Evolutionary conservation across 345 rosid species (phyloP).

Genomic region (Leavenworthia alabamica): DNA sequence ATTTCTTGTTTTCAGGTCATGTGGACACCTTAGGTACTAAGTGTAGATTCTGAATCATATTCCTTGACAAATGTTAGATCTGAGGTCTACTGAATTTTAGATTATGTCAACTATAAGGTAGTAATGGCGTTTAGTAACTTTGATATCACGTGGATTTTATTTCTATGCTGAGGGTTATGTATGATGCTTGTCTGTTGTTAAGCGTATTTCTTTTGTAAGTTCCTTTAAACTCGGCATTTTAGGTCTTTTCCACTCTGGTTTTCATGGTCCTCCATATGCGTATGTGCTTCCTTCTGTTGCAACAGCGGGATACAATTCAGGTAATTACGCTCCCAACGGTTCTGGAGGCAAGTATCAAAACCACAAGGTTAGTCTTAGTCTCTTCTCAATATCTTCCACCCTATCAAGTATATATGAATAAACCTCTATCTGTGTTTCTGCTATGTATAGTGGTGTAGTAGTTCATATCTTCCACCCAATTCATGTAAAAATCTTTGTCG

Average conservation of each 20-base stretch:
- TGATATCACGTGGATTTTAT: background rate
- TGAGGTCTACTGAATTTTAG: background rate
- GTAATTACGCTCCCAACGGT: constrained; percentile 66
- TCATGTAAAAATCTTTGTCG: background rate
- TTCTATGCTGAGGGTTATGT: background rate
- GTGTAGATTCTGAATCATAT: background rate
- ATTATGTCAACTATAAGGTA: constrained; percentile 13
- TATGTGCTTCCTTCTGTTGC: constrained; percentile 66
- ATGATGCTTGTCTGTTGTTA: constrained; percentile 21
- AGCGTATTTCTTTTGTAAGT: constrained; percentile 33
- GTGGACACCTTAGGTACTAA: too few species aligned
- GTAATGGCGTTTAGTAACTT: background rate
- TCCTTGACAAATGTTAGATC: background rate
- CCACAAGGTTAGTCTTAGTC: constrained; percentile 57
- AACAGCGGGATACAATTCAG: constrained; percentile 61
- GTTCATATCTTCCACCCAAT: background rate
- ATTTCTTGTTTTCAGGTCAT: background rate
- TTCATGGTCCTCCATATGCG: constrained; percentile 62
- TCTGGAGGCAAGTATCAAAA: constrained; percentile 71
- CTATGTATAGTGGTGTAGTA: background rate
- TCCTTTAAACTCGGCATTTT: constrained; percentile 47
- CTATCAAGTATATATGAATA: background rate
- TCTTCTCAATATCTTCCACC: constrained; percentile 20
- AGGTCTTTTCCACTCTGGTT: constrained; percentile 67
- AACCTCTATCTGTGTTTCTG: background rate